These are phyloP conservation scores for Saksenaea vasiformis DNA, from an alignment of 371 early-diverging fungal species.

Conservation along the genomic window DNA sequence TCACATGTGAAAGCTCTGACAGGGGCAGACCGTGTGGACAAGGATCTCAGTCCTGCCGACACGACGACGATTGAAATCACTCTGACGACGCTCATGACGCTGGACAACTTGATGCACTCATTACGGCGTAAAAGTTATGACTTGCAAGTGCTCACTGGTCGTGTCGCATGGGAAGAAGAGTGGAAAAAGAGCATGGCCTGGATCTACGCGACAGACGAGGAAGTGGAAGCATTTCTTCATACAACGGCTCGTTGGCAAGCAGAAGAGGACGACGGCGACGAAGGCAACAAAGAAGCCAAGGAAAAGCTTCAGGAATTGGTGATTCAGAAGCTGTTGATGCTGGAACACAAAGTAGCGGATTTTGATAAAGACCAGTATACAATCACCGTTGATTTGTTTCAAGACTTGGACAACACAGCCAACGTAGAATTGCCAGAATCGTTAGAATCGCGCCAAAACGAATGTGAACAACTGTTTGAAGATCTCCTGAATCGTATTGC, in stretches of 20 bases:
- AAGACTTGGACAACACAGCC: slow-evolving; percentile 49
- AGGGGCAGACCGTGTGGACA: slow-evolving; percentile 22
- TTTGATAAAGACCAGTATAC: slow-evolving; percentile 49
- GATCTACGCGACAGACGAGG: slow-evolving; percentile 24
- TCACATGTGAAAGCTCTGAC: slow-evolving; percentile 55
- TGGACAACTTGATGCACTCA: slow-evolving; percentile 49
- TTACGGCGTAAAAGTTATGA: slow-evolving; percentile 39
- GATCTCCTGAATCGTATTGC: slow-evolving; percentile 35
- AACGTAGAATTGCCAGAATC: slow-evolving; percentile 42
- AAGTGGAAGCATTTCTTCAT: slow-evolving; percentile 27
- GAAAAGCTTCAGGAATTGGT: slow-evolving; percentile 13
- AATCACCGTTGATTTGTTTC: slow-evolving; percentile 38
- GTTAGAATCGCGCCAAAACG: slow-evolving; percentile 46
- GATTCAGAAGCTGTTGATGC: slow-evolving; percentile 23
- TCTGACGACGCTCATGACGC: slow-evolving; percentile 45
- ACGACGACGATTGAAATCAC: slow-evolving; percentile 59
- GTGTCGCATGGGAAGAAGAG: slow-evolving; percentile 51
- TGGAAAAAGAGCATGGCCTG: slow-evolving; percentile 26
- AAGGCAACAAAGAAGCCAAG: slow-evolving; percentile 13
- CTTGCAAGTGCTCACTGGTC: slow-evolving; percentile 40
- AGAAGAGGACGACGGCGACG: background rate
- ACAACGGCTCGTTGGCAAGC: slow-evolving; percentile 35
- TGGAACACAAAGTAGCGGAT: slow-evolving; percentile 32
- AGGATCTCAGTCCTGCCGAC: slow-evolving; percentile 56
- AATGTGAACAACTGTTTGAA: slow-evolving; percentile 45